phyloP scores from a whole-genome alignment of 2,329 filamentous ascomycete genomes.

The Xylaria arbuscula region DNA sequence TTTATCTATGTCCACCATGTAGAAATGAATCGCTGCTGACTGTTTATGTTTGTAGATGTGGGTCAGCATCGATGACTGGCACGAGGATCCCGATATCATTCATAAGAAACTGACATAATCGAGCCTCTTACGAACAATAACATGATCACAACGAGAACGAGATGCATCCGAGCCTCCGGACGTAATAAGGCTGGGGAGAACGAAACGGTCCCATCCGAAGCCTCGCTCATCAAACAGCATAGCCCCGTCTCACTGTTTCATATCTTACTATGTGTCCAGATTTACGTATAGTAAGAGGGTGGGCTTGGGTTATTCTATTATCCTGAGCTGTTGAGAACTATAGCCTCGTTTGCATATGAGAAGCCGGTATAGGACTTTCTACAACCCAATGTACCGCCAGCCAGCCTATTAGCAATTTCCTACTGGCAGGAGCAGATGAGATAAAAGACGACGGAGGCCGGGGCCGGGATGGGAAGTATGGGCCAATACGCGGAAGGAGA shows the following conservation, averaged over 20 bases:
- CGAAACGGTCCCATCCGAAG: background rate
- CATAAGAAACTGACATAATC: constrained; percentile 92
- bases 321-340: background rate
- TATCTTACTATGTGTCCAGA: constrained; percentile 12
- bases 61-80: constrained; percentile 99
- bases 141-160: constrained; percentile 16
- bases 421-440: constrained; percentile 8
- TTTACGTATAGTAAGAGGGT: constrained; percentile 12
- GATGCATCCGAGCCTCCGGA: background rate
- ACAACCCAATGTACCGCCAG: constrained; percentile 15
- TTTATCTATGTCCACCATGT: background rate
- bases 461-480: background rate
- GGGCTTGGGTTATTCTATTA: constrained; percentile 12
- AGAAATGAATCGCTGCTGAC: constrained; percentile 30
- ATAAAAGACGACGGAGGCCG: background rate
- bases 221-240: constrained; percentile 7
- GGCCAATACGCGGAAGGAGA: background rate
- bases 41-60: constrained; percentile 77
- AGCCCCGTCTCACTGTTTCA: constrained; percentile 5
- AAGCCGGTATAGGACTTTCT: constrained; percentile 3
- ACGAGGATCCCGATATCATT: constrained; percentile 99
- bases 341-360: background rate
- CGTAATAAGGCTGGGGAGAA: constrained; percentile 2
- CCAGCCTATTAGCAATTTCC: background rate
- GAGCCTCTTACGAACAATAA: constrained; percentile 16